Evolutionary conservation across 2,329 filamentous ascomycete species (phyloP).

Genomic region (Apiospora arundinis): DNA sequence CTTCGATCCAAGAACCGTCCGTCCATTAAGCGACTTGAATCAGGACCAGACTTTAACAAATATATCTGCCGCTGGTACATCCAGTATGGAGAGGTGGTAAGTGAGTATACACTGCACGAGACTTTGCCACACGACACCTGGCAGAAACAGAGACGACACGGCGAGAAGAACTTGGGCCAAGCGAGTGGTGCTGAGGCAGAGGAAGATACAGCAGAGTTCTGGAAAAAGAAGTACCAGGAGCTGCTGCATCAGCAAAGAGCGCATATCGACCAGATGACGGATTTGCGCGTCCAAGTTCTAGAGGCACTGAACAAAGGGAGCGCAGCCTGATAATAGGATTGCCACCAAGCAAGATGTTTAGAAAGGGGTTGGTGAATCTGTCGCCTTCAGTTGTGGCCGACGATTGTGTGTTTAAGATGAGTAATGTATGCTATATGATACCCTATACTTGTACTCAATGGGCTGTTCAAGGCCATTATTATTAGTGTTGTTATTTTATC

Average conservation of each 20-base stretch:
- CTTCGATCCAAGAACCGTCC: slow-evolving; percentile 52
- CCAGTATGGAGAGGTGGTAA: slow-evolving; percentile 58
- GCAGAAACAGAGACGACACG: slow-evolving; percentile 39
- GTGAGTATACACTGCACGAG: slow-evolving; percentile 60
- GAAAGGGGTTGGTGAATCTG: not conserved
- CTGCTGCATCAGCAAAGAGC: slow-evolving; percentile 66
- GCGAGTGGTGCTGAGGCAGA: slow-evolving; percentile 32
- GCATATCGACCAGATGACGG: slow-evolving; percentile 58
- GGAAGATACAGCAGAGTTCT: slow-evolving; percentile 45
- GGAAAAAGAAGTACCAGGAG: slow-evolving; percentile 61
- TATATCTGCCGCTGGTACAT: slow-evolving; percentile 64
- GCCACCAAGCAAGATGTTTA: not conserved
- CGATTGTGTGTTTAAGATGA: not conserved
- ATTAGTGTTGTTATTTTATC: too few species aligned
- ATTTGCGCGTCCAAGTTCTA: slow-evolving; percentile 51
- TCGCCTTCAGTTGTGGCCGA: not conserved
- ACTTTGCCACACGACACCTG: slow-evolving; percentile 51
- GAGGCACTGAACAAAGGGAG: slow-evolving; percentile 38
- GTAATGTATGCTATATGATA: slow-evolving; percentile 10
- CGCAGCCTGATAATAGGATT: not conserved
- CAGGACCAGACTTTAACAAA: slow-evolving; percentile 46
- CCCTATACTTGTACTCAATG: not conserved
- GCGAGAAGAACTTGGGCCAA: slow-evolving; percentile 27
- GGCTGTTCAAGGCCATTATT: not conserved
- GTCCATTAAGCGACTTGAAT: slow-evolving; percentile 52